Conservation (phyloP, 257 asterid genomes). For the Rubia yunnanensis region DNA sequence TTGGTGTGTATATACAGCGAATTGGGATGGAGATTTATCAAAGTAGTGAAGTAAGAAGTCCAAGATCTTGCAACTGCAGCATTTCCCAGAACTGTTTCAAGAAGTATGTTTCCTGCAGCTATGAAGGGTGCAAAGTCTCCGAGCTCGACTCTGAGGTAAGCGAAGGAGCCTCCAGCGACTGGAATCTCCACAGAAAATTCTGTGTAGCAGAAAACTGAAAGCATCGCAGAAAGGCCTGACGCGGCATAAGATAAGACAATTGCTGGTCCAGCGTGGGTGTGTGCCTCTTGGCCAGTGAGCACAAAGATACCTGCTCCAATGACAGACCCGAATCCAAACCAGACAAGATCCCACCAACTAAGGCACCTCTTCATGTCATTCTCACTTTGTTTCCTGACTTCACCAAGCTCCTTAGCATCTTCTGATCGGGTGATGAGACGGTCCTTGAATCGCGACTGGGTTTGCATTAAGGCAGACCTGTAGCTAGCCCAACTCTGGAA, state of each 20-base stretch:
- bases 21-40: constrained; percentile 23
- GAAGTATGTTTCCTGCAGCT: constrained; percentile 31
- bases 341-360: constrained; percentile 32
- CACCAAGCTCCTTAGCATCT: constrained; percentile 23
- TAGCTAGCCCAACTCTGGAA: constrained; percentile 27
- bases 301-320: constrained; percentile 36
- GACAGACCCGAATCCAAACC: constrained; percentile 35
- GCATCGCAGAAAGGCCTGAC: constrained; percentile 27
- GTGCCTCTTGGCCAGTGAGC: constrained; percentile 29
- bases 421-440: constrained; percentile 21
- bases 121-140: constrained; percentile 29
- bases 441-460: constrained; percentile 20
- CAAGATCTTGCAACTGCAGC: constrained; percentile 32
- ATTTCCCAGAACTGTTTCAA: constrained; percentile 21
- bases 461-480: constrained; percentile 19
- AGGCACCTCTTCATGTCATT: constrained; percentile 25
- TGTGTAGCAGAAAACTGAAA: constrained; percentile 24
- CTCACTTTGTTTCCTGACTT: constrained; percentile 19
- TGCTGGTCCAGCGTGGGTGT: constrained; percentile 27
- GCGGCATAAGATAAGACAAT: constrained; percentile 21
- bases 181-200: constrained; percentile 32
- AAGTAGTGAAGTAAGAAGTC: constrained; percentile 32
- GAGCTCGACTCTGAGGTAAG: constrained; percentile 28
- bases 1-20: constrained; percentile 20
- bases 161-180: constrained; percentile 35